A percentile compares a stretch with the other conserved stretches of the same genome.
Conservation (phyloP, 2,329 filamentous ascomycete species). For the Neofusicoccum parvum region DNA sequence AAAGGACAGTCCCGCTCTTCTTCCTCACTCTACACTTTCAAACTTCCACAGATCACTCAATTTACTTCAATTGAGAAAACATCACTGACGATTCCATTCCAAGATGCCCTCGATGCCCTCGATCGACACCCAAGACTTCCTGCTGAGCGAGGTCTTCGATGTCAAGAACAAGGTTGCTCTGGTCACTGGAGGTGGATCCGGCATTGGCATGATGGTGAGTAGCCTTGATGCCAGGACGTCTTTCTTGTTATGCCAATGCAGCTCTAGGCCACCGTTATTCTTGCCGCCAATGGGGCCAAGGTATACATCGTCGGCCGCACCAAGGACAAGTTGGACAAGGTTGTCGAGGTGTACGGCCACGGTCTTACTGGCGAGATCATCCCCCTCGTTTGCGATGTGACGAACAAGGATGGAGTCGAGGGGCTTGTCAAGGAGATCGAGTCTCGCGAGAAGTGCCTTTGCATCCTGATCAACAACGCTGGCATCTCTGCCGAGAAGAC, state of each 20-base stretch:
- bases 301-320: constrained; percentile 53
- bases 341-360: constrained; percentile 47
- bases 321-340: constrained; percentile 51
- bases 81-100: constrained; percentile 24
- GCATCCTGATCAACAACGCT: constrained; percentile 52
- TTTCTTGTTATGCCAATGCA: not conserved
- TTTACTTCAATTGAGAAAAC: no score
- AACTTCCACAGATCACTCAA: not conserved
- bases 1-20: not conserved
- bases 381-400: constrained; percentile 47
- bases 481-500: constrained; percentile 46
- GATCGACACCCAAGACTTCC: constrained; percentile 36
- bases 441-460: constrained; percentile 47
- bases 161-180: constrained; percentile 45
- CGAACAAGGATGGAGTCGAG: constrained; percentile 47
- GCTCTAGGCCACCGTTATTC: constrained; percentile 42
- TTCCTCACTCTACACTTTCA: not conserved
- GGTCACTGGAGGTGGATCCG: constrained; percentile 49
- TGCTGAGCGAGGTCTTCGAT: constrained; percentile 38
- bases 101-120: constrained; percentile 33
- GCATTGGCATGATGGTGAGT: constrained; percentile 49
- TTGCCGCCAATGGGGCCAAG: constrained; percentile 50
- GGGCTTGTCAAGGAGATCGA: constrained; percentile 47
- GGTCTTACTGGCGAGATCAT: constrained; percentile 50
- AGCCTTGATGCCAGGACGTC: not conserved